Percentiles rank a stretch among this genome's conserved stretches.
Conservation (phyloP, 345 rosid species). For the Citropsis articulata region DNA sequence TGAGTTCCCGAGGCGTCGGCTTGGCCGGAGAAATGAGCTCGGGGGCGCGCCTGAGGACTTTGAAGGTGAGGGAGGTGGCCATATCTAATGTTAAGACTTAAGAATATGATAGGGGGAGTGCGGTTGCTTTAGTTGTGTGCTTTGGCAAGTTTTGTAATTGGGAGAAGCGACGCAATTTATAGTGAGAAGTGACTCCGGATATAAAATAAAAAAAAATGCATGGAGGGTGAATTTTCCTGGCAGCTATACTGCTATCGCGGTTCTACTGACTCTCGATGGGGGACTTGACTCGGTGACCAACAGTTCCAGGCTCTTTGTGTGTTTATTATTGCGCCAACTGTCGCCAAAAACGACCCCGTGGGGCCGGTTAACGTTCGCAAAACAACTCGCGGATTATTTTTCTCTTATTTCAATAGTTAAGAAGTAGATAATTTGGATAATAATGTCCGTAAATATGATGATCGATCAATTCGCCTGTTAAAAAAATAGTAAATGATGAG, state of each 20-base stretch:
- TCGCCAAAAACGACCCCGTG: too few species aligned
- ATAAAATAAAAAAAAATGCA: neutral
- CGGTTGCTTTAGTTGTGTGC: neutral
- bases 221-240: neutral
- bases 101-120: neutral
- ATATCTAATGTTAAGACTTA: constrained; percentile 9
- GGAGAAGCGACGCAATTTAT: neutral
- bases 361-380: too few species aligned
- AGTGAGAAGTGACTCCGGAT: neutral
- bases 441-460: too few species aligned
- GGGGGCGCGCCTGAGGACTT: constrained; percentile 27
- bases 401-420: too few species aligned
- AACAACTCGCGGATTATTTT: too few species aligned
- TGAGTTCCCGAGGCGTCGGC: constrained; percentile 45
- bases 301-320: too few species aligned
- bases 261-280: neutral
- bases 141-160: neutral
- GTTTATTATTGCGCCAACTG: too few species aligned
- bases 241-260: neutral
- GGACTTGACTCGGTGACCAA: neutral
- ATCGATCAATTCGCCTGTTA: too few species aligned
- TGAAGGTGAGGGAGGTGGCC: constrained; percentile 29
- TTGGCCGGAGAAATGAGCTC: constrained; percentile 46
- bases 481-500: too few species aligned
- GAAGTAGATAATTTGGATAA: too few species aligned